Percentiles rank a stretch among this genome's conserved stretches.
phyloP scores from a whole-genome alignment of 345 rosid genomes.

The Salix udensis region DNA sequence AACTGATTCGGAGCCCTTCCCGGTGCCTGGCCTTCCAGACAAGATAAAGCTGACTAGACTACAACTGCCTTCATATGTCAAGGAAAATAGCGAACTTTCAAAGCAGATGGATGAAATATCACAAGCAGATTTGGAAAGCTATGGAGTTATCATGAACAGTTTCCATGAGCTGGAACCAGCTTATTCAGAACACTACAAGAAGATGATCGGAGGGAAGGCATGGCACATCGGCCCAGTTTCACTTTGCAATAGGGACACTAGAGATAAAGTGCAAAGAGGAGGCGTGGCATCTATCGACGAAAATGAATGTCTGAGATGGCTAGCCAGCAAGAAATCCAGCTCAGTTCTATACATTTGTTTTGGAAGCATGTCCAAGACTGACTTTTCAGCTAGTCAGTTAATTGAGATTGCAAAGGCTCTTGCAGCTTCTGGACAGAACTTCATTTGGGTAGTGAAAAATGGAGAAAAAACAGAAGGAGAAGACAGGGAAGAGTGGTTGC shows the following conservation, averaged over 20 bases:
- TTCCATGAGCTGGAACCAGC: slow-evolving; percentile 25
- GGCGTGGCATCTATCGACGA: slow-evolving; percentile 28
- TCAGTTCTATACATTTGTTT: slow-evolving; percentile 44
- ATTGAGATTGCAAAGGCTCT: slow-evolving; percentile 42
- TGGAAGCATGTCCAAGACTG: slow-evolving; percentile 24
- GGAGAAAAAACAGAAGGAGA: slow-evolving; percentile 12
- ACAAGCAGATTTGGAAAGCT: slow-evolving; percentile 7
- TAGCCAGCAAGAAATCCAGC: slow-evolving; percentile 25
- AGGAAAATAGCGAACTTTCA: slow-evolving; percentile 2
- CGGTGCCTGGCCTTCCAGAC: slow-evolving; percentile 49
- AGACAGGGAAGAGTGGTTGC: slow-evolving; percentile 29
- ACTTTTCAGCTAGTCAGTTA: slow-evolving; percentile 29
- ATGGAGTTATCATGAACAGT: slow-evolving; percentile 17
- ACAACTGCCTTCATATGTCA: slow-evolving; percentile 21
- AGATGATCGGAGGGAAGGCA: slow-evolving; percentile 10
- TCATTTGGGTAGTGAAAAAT: slow-evolving; percentile 48
- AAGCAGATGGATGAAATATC: not conserved
- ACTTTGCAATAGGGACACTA: slow-evolving; percentile 16
- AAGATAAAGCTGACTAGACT: slow-evolving; percentile 37
- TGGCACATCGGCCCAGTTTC: slow-evolving; percentile 46
- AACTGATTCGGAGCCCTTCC: slow-evolving; percentile 43
- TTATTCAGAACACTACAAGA: slow-evolving; percentile 20
- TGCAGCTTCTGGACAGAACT: slow-evolving; percentile 33
- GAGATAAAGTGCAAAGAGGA: slow-evolving; percentile 34
- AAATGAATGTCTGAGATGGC: slow-evolving; percentile 42